Evolutionary conservation across 2,329 filamentous ascomycete species (phyloP).

Genomic region (Scedosporium apiospermum): DNA sequence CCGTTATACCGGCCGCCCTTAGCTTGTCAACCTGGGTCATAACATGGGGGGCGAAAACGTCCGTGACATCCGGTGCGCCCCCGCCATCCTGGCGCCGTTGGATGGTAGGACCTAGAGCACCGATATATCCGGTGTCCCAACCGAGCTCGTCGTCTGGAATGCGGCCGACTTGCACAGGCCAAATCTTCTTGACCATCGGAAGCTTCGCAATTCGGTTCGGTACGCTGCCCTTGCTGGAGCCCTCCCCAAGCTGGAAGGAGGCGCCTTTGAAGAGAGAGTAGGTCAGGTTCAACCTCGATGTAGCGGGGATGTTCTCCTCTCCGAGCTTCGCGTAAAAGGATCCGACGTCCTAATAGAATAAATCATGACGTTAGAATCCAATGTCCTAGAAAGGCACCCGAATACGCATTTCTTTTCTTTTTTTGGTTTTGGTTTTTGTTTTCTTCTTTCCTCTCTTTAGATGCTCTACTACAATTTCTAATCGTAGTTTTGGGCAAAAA

Average conservation of each 20-base stretch:
- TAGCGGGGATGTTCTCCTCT: constrained; percentile 15
- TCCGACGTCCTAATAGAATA: not conserved
- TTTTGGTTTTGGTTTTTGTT: not conserved
- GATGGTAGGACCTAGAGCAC: constrained; percentile 21
- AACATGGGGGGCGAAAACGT: constrained; percentile 39
- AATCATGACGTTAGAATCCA: not conserved
- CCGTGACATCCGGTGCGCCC: constrained; percentile 13
- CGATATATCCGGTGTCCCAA: constrained; percentile 33
- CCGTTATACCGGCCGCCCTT: constrained; percentile 34
- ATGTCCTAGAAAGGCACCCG: not conserved
- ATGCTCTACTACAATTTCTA: not conserved
- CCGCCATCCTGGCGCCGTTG: not conserved
- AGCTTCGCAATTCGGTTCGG: constrained; percentile 4
- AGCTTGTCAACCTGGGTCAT: constrained; percentile 50
- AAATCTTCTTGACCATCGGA: constrained; percentile 25
- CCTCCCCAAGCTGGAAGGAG: constrained; percentile 41
- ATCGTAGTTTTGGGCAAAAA: not conserved
- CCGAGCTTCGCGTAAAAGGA: constrained; percentile 2
- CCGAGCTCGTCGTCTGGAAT: constrained; percentile 36
- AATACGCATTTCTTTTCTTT: not conserved
- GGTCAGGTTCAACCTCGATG: constrained; percentile 36
- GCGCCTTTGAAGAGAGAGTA: constrained; percentile 44
- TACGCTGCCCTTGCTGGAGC: constrained; percentile 27
- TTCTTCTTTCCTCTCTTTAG: not conserved
- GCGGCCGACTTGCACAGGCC: constrained; percentile 33